These are phyloP conservation scores for Microbotryum scabiosae DNA, from an alignment of 1,284 basidiomycete genomes.

Conservation along the genomic window DNA sequence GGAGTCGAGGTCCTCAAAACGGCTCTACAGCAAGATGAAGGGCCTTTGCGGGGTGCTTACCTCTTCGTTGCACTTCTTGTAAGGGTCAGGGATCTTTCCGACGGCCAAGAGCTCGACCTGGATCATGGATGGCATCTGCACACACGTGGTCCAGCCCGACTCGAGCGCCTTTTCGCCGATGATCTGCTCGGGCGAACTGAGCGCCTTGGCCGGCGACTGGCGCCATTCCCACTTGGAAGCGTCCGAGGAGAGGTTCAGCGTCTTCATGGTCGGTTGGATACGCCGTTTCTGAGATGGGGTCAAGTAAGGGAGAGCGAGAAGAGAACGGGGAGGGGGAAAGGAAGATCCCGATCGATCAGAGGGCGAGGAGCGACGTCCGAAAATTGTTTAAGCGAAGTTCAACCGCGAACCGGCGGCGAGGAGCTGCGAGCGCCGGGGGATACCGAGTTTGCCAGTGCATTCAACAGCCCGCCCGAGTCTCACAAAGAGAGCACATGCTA, in stretches of 20 bases:
- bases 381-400: too few relatives aligned
- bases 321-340: background rate
- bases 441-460: too few relatives aligned
- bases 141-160: slow-evolving; percentile 42
- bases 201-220: background rate
- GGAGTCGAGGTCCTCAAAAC: background rate
- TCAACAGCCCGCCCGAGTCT: too few relatives aligned
- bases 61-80: slow-evolving; percentile 58
- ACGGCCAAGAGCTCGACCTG: slow-evolving; percentile 70
- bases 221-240: too few relatives aligned
- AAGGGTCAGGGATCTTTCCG: slow-evolving; percentile 69
- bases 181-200: background rate
- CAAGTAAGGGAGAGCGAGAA: background rate
- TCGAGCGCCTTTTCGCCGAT: slow-evolving; percentile 46
- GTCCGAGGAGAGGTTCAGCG: too few relatives aligned
- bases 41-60: background rate
- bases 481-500: too few relatives aligned
- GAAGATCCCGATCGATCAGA: too few relatives aligned
- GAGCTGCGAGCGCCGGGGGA: too few relatives aligned
- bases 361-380: too few relatives aligned
- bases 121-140: slow-evolving; percentile 37
- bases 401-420: too few relatives aligned
- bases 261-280: background rate
- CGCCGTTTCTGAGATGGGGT: too few relatives aligned
- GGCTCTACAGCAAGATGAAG: background rate